Base-by-base conservation (phyloP, 192 early-diverging fungal genomes). In the Podila minutissima region DNA sequence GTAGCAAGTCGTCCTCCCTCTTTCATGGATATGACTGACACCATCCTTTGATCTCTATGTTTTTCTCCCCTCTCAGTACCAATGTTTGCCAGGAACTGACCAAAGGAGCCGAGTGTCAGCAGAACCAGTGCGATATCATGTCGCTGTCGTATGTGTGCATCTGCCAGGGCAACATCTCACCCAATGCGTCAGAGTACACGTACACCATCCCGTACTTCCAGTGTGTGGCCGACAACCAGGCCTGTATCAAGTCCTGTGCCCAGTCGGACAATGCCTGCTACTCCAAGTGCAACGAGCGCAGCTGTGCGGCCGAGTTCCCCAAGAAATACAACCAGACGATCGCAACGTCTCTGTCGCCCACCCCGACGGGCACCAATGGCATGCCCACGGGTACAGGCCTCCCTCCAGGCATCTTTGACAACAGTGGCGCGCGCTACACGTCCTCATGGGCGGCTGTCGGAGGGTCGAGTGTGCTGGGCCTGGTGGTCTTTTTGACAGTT, bases 281-380 rank as follows among this genome's bases (percentile, higher is more conserved):
- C 26, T 20, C 59, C 17, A 49, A n/a, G 32, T 78, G 75, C 50
- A 67, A 62, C 28, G 3, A 41, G 28, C 64, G 76, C 50, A 79
- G 60, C 38, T 72, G 76, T 28, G 41, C 70, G 0, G 76, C 76
- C 31, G 70, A 79, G 46, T 72, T 72, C 53, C 75, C 75, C 31
- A 78, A 78, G 38, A 78, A 78, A 48, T 78, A 79, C 60, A 72
- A 79, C 66, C 76, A 79, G 32, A 72, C 70, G 49, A 55, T 79
- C 28, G 69, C 76, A 1, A 79, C 76, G 33, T 67, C 76, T 8
- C 33, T 31, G 15, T 11, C 53, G 0, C 7, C 76, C 7, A 68
- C 65, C 3, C 60, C 75, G 17, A 72, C 76, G 0, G 62, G 69
- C 17, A 62, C 66, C 0, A 11, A 19, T 32, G 53, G 59, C 29